Evolutionary conservation across 2,329 filamentous ascomycete genomes (phyloP), one percentile per base, ranked within the genome.

Genomic region (Epichloe brachyelytri): DNA sequence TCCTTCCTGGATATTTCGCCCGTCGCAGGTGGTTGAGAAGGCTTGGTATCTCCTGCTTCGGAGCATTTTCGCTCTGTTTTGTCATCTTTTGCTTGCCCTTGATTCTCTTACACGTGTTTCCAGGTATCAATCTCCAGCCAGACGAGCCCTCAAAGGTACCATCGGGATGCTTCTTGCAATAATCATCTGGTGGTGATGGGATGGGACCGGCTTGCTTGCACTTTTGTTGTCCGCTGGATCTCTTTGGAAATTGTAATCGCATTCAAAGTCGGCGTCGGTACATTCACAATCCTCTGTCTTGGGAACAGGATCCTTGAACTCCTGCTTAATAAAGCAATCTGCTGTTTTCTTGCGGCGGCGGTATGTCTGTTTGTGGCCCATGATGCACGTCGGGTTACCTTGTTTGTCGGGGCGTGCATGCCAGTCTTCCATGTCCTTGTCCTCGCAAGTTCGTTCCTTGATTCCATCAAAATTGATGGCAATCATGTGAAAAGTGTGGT

Each of bases 341-440:
- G 86, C 85, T 59, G 87, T 79, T 64, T 88, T 85, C 73, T 94
- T 97, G 59, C 93, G 83, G 56, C 93, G 82, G 50, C 74, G 78
- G 68, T 86, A 98, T 55, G 79, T 88, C 64, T 97, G 91, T 61
- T 84, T 95, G 65, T 95, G 90, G 19, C 93, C 93, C 91, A 98
- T 97, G 57, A 98, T 74, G 65, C 93, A 98, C 48, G 83, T 87
- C 2, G 90, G 78, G 48, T 95, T 78, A 34, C 85, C 85, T 20
- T 95, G 78, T 33, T 85, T 78, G 62, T 95, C 85, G 38, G 86
- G 76, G 15, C 90, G 82, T 22, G 93, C 93, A 57, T 81, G 80
- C 93, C 93, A 98, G 49, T 84, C 78, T 62, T 96, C 89, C 68
- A 96, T 85, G 59, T 95, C 88, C 37, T 79, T 73, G 39, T 84